A percentile compares a stretch with the other conserved stretches of the same genome.
Evolutionary conservation across 1,139 yeast species (phyloP).

Genomic region (Petasospora fabianii): DNA sequence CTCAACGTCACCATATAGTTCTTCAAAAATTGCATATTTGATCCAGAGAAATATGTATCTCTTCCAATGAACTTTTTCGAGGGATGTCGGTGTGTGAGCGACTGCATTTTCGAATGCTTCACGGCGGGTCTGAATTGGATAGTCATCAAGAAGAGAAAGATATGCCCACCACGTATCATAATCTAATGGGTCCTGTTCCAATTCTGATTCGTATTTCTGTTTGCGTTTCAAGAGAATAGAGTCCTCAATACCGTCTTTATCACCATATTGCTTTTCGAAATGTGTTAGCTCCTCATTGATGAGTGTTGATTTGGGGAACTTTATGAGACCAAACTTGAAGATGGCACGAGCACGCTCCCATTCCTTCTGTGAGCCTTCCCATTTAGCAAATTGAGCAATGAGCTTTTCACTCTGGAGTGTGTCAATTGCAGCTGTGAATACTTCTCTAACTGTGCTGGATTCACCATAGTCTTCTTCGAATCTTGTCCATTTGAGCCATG

Average conservation of each 20-base stretch:
- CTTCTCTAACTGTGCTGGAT: constrained; percentile 48
- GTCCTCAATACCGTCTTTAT: constrained; percentile 46
- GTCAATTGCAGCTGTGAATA: constrained; percentile 68
- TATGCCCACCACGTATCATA: constrained; percentile 84
- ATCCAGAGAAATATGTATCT: constrained; percentile 71
- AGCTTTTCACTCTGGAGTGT: constrained; percentile 41
- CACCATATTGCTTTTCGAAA: constrained; percentile 67
- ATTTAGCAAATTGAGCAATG: constrained; percentile 57
- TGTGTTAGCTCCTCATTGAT: constrained; percentile 49
- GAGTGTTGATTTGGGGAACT: constrained; percentile 40
- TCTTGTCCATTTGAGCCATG: constrained; percentile 64
- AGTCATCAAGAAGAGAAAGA: constrained; percentile 40
- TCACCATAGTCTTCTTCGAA: constrained; percentile 59
- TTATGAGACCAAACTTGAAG: constrained; percentile 49
- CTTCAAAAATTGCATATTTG: constrained; percentile 61
- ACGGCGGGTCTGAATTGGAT: constrained; percentile 30
- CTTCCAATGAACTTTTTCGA: constrained; percentile 50
- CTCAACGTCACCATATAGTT: constrained; percentile 44
- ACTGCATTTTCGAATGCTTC: constrained; percentile 47
- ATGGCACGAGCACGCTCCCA: constrained; percentile 64
- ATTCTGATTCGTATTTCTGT: constrained; percentile 47
- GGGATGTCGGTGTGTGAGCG: constrained; percentile 33
- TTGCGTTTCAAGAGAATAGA: constrained; percentile 53
- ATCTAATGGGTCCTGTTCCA: constrained; percentile 49
- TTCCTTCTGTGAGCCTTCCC: constrained; percentile 67